A percentile compares a stretch with the other conserved stretches of the same genome.
Conservation (phyloP, 768 basidiomycete genomes). For the Tricholoma hemisulphureum region DNA sequence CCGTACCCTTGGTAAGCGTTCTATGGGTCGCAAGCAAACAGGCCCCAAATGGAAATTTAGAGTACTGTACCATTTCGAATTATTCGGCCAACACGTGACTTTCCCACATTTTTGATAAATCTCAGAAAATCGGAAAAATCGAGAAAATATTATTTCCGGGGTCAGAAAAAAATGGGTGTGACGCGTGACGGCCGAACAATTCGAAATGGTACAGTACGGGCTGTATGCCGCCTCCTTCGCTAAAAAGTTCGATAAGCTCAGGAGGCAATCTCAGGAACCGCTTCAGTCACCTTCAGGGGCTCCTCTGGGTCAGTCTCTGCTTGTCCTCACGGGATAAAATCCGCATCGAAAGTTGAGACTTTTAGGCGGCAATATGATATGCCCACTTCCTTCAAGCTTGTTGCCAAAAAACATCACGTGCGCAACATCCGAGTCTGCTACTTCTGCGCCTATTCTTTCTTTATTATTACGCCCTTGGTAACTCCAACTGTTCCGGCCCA, state of each 20-base stretch:
- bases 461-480: conserved; percentile 33
- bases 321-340: neutral
- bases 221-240: conserved; percentile 73
- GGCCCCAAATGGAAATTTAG: conserved; percentile 91
- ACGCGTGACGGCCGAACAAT: too few species aligned
- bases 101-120: too few species aligned
- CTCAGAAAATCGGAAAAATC: too few species aligned
- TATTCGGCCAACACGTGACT: too few species aligned
- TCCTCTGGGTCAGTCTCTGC: neutral
- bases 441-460: neutral
- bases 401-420: neutral
- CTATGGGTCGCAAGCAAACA: conserved; percentile 73
- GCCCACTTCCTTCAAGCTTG: neutral
- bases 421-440: neutral
- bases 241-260: conserved; percentile 21
- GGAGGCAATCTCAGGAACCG: neutral
- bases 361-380: neutral
- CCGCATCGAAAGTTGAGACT: neutral
- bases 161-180: too few species aligned
- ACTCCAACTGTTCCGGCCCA: conserved; percentile 78
- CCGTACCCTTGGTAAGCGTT: conserved; percentile 82
- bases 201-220: too few species aligned
- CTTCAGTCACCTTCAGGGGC: neutral
- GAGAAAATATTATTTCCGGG: too few species aligned
- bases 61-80: too few species aligned